These are phyloP conservation scores for Fusarium miscanthi DNA, from an alignment of 2,329 filamentous ascomycete species.

Conservation along the genomic window DNA sequence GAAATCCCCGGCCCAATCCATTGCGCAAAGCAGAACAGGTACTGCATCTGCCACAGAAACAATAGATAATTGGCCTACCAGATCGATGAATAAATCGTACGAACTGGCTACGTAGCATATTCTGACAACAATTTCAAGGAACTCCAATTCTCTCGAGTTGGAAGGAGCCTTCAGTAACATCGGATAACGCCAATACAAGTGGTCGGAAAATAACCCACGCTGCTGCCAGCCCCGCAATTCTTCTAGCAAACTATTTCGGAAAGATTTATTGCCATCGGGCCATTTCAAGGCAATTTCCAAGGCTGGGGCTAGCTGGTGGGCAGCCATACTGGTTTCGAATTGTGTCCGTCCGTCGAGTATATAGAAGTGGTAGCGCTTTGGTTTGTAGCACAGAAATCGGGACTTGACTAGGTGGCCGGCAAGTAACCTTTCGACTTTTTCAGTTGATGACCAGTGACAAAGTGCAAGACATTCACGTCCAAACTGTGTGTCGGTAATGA, in stretches of 20 bases:
- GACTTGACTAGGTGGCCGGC: accelerated
- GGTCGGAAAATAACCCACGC: accelerated
- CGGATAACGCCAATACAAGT: accelerated
- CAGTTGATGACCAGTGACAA: not conserved
- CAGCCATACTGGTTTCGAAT: accelerated
- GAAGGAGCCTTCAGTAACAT: accelerated
- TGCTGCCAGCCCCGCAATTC: not conserved
- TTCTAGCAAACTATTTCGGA: accelerated
- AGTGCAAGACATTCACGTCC: not conserved
- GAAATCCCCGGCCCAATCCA: not conserved
- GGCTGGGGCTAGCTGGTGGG: not conserved
- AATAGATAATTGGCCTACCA: accelerated
- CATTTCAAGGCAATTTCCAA: accelerated
- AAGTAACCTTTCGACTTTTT: accelerated
- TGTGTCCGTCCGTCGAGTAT: not conserved
- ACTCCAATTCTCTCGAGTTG: not conserved
- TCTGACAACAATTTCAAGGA: accelerated
- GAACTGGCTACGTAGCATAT: accelerated
- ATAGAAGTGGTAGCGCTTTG: too few species aligned
- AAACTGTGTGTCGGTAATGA: accelerated
- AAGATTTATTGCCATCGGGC: accelerated
- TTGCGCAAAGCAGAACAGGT: not conserved
- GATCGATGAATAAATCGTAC: accelerated
- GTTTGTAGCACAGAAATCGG: accelerated
- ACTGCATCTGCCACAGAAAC: accelerated